A percentile compares a stretch with the other conserved stretches of the same genome.
Evolutionary conservation across 371 early-diverging fungal genomes (phyloP).

Genomic region (Apophysomyces sp.): DNA sequence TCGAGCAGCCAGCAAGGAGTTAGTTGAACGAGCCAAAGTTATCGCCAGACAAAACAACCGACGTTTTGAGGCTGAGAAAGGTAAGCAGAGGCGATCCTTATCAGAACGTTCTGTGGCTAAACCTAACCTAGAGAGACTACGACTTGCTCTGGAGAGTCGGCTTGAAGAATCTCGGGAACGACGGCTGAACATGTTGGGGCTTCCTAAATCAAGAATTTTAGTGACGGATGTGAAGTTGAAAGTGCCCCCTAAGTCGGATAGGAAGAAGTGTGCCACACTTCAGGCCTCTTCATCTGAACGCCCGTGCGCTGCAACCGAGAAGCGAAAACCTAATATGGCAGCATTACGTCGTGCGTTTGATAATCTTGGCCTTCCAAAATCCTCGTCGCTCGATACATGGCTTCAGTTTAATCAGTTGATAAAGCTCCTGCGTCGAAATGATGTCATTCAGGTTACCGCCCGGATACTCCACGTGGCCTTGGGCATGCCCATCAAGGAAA

Average conservation of each 20-base stretch:
- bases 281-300: constrained; percentile 12
- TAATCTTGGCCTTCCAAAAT: constrained; percentile 28
- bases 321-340: constrained; percentile 11
- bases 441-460: constrained; percentile 33
- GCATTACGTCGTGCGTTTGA: constrained; percentile 11
- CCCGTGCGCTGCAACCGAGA: background rate
- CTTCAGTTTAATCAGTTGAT: constrained; percentile 31
- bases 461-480: constrained; percentile 30
- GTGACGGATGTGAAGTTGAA: constrained; percentile 16
- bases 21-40: constrained; percentile 41
- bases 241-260: background rate
- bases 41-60: constrained; percentile 33
- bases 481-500: constrained; percentile 25
- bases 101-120: background rate
- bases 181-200: constrained; percentile 16
- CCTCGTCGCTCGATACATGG: constrained; percentile 23
- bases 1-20: constrained; percentile 33
- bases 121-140: constrained; percentile 9
- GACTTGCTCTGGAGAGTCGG: constrained; percentile 10
- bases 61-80: constrained; percentile 22
- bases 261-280: background rate
- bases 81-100: constrained; percentile 8
- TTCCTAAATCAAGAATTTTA: constrained; percentile 16
- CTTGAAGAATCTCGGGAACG: constrained; percentile 26
- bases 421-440: constrained; percentile 24